Evolutionary conservation across 148 eudicot genomes (phyloP).

Genomic region (Selenicereus undatus): DNA sequence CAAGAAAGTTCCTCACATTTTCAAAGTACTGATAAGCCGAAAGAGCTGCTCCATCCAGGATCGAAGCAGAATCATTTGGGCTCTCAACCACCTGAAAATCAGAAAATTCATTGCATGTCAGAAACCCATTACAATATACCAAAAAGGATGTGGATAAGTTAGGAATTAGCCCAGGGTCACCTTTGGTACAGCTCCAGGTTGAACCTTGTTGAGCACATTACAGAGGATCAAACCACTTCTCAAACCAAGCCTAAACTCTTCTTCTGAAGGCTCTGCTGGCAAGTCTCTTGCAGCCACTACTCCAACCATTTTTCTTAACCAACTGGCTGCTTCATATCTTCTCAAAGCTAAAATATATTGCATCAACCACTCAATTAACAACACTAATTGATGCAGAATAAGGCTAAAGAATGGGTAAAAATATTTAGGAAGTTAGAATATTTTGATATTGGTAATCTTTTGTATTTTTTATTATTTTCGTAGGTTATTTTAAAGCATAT

Average conservation of each 20-base stretch:
- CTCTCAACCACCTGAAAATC: slow-evolving; percentile 74
- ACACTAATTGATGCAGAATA: no score
- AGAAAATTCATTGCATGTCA: slow-evolving; percentile 4
- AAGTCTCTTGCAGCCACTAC: slow-evolving; percentile 84
- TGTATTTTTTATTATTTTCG: no score
- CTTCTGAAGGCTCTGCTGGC: slow-evolving; percentile 93
- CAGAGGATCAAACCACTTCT: slow-evolving; percentile 92
- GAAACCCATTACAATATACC: slow-evolving; percentile 1
- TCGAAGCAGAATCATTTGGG: slow-evolving; percentile 59
- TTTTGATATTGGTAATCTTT: no score
- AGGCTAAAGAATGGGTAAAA: no score
- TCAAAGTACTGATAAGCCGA: slow-evolving; percentile 95
- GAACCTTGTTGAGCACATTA: slow-evolving; percentile 78
- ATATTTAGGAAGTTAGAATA: no score
- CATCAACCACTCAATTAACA: slow-evolving; percentile 20
- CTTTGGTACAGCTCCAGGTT: slow-evolving; percentile 88
- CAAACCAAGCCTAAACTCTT: slow-evolving; percentile 75
- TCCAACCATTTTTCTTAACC: slow-evolving; percentile 88
- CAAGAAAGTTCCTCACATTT: slow-evolving; percentile 92
- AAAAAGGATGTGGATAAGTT: background rate
- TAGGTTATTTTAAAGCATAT: no score
- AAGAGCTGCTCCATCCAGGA: slow-evolving; percentile 94
- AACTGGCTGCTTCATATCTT: slow-evolving; percentile 86
- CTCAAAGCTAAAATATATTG: slow-evolving; percentile 35
- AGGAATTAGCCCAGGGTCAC: slow-evolving; percentile 26